A percentile compares a stretch with the other conserved stretches of the same genome.
Conservation (phyloP, 495 filamentous ascomycete species). For the Polyplosphaeria fusca region DNA sequence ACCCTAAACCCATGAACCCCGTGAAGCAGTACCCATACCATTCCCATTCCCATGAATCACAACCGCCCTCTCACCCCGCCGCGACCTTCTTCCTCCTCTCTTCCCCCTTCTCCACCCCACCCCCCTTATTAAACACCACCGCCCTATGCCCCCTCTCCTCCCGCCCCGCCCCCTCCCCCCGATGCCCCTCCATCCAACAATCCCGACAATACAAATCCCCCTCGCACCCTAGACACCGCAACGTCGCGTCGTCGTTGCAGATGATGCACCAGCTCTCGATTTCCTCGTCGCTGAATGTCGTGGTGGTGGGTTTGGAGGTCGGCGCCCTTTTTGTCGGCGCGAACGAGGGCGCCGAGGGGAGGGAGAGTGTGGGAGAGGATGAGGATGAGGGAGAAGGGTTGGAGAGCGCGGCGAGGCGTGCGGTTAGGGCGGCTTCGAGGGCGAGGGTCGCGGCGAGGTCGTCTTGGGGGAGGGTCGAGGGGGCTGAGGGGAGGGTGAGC, state of each 20-base stretch:
- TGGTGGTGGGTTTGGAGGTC: slow-evolving; percentile 18
- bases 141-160: slow-evolving; percentile 50
- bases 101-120: not conserved
- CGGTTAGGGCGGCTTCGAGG: slow-evolving; percentile 33
- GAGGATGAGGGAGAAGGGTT: not conserved
- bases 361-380: slow-evolving; percentile 15
- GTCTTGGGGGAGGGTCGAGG: slow-evolving; percentile 19
- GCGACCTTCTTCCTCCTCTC: slow-evolving; percentile 7
- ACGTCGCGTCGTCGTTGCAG: slow-evolving; percentile 63
- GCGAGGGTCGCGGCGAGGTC: slow-evolving; percentile 23
- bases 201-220: slow-evolving; percentile 61
- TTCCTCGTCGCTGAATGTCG: slow-evolving; percentile 54
- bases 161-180: slow-evolving; percentile 54
- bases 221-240: slow-evolving; percentile 62
- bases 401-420: slow-evolving; percentile 29
- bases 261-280: slow-evolving; percentile 68
- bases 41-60: no score
- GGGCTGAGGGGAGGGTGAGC: slow-evolving; percentile 35
- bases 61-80: not conserved
- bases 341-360: slow-evolving; percentile 57
- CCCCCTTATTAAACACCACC: slow-evolving; percentile 26
- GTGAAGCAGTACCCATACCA: no score
- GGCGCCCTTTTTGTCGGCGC: slow-evolving; percentile 44
- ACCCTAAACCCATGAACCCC: no score
- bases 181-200: slow-evolving; percentile 70